These are phyloP conservation scores for Zarea fungicola DNA, from an alignment of 2,329 filamentous ascomycete genomes.

Conservation along the genomic window DNA sequence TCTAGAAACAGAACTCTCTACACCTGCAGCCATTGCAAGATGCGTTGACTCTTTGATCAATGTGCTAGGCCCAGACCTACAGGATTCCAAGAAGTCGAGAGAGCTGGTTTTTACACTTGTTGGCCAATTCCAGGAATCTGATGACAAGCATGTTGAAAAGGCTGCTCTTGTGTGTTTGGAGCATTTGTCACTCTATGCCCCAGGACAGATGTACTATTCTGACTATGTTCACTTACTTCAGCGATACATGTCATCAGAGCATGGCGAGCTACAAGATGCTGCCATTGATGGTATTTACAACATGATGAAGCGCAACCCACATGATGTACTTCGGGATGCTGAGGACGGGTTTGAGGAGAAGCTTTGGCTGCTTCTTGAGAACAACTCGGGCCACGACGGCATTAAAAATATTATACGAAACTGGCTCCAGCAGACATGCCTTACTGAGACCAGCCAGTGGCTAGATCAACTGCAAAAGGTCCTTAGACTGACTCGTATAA, in stretches of 20 bases:
- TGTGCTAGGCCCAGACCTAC: constrained; percentile 88
- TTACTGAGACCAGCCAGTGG: constrained; percentile 78
- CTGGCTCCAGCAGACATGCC: constrained; percentile 87
- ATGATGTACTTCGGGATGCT: constrained; percentile 72
- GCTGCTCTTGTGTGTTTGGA: constrained; percentile 81
- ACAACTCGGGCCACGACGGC: constrained; percentile 66
- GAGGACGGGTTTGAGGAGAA: constrained; percentile 80
- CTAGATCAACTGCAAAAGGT: constrained; percentile 83
- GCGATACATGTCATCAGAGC: constrained; percentile 65
- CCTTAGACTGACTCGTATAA: constrained; percentile 77
- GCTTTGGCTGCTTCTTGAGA: constrained; percentile 84
- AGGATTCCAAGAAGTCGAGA: constrained; percentile 85
- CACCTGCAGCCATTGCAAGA: constrained; percentile 74
- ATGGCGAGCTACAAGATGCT: constrained; percentile 66
- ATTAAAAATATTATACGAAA: constrained; percentile 85
- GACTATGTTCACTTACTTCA: constrained; percentile 82
- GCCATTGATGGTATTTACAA: constrained; percentile 88
- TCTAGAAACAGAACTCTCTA: constrained; percentile 78
- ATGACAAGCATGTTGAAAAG: constrained; percentile 63
- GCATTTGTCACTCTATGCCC: constrained; percentile 87
- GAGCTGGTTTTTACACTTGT: constrained; percentile 88
- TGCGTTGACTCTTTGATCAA: constrained; percentile 96
- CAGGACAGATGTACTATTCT: constrained; percentile 76
- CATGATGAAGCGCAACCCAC: constrained; percentile 87
- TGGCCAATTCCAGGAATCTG: constrained; percentile 72